These are phyloP conservation scores for Noccaea bulbosa DNA, from an alignment of 345 rosid species.

Conservation along the genomic window DNA sequence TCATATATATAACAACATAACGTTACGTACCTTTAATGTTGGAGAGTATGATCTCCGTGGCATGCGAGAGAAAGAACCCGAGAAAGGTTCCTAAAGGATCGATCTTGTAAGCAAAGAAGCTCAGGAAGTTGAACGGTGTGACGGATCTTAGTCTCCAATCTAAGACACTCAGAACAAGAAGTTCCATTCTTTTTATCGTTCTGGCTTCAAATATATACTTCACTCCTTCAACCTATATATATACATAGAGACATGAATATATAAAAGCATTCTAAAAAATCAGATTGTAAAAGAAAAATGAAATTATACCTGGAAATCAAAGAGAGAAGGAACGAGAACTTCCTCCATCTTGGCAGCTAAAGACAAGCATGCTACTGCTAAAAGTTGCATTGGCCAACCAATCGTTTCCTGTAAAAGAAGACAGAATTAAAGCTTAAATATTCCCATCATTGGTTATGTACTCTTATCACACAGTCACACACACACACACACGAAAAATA, in stretches of 20 bases:
- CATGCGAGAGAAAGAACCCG: conserved; percentile 66
- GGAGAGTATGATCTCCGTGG: conserved; percentile 76
- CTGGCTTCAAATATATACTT: conserved; percentile 80
- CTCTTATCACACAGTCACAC: background rate
- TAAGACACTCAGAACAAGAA: conserved; percentile 74
- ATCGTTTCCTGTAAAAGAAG: conserved; percentile 52
- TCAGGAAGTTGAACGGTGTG: conserved; percentile 82
- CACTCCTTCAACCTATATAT: conserved; percentile 68
- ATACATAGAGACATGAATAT: conserved; percentile 1
- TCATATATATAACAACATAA: background rate
- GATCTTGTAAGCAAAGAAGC: conserved; percentile 88
- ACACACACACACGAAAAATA: no score
- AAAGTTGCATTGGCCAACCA: conserved; percentile 94
- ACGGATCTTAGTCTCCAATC: conserved; percentile 97
- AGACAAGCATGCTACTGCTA: conserved; percentile 90
- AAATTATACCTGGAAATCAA: conserved; percentile 81
- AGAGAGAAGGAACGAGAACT: conserved; percentile 77
- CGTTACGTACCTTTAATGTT: conserved; percentile 87
- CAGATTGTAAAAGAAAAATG: background rate
- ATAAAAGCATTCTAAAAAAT: background rate
- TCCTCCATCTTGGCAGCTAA: conserved; percentile 99
- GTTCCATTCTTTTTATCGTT: conserved; percentile 89
- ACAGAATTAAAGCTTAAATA: conserved; percentile 26
- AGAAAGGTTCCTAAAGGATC: conserved; percentile 66
- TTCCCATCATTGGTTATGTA: conserved; percentile 22